Evolutionary conservation across 805 yeast genomes (phyloP), one percentile per base, ranked within the genome.

Genomic region (Candida qinlingensis): DNA sequence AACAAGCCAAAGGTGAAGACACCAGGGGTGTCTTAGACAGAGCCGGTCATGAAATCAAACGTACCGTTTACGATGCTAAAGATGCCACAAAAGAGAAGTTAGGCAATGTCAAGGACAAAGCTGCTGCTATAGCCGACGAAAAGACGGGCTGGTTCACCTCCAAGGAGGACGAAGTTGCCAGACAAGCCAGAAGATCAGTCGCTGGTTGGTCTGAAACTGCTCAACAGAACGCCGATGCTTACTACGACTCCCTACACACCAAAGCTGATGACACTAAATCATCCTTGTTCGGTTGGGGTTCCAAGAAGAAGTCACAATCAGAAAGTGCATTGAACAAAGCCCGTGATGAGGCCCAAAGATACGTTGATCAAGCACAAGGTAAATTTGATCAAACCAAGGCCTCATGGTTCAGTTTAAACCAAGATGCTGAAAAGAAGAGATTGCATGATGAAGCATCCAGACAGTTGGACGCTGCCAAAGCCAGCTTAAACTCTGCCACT

Each of bases 151-250:
- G 58, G 58, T 53, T 50, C 26, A 39, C 37, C 25, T 31, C 44
- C 1, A 66, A 59, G 35, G 66, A 68, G 26, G 61, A 59, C 19
- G 61, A 65, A 28, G 50, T 64, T 31, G 66, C 65, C 1, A 57
- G 57, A 37, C 48, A 54, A 27, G 71, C 76, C 4, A 63, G 62
- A 44, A 54, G 60, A 5, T 59, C 73, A 4, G 62, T 74, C 4
- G 60, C 58, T 27, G 79, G 79, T 1, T 75, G 77, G 74, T 77
- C 79, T 35, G 76, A 73, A 43, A 62, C 68, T 42, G 79, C 78
- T 5, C 58, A 57, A 10, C 56, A 57, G 39, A 57, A 47, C 38
- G 58, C 64, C 4, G 46, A 49, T 42, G 63, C 57, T 12, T 59
- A 59, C 39, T 58, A 58, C 35, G 62, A 61, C 5, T 50, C 61